These are phyloP conservation scores for Cyathus striatus DNA, from an alignment of 768 basidiomycete species.

Conservation along the genomic window DNA sequence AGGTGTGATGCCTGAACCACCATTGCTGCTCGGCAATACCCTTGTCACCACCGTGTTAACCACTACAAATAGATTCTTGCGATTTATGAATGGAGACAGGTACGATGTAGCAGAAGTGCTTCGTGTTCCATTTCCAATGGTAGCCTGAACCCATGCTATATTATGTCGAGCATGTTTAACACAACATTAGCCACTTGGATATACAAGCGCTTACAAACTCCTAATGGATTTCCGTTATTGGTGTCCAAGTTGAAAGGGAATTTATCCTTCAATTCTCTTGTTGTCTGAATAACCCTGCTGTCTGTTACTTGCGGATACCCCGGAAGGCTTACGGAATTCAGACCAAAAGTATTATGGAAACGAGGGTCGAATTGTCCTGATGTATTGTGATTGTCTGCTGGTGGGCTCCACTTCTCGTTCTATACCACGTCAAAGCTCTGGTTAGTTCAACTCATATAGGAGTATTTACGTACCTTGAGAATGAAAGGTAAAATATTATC, in stretches of 20 bases:
- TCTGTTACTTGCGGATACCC: constrained; percentile 1
- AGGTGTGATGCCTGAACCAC: too few relatives aligned
- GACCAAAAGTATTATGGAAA: not conserved
- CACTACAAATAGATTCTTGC: constrained; percentile 11
- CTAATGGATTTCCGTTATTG: constrained; percentile 3
- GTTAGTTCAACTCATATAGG: not conserved
- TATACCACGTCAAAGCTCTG: not conserved
- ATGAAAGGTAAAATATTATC: constrained; percentile 1
- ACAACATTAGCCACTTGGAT: not conserved
- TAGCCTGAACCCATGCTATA: constrained; percentile 7
- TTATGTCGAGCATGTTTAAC: not conserved
- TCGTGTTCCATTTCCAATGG: constrained; percentile 6
- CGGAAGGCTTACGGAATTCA: constrained; percentile 1
- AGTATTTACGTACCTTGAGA: constrained; percentile 1
- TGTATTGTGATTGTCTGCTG: constrained; percentile 2
- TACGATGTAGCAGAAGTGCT: constrained; percentile 12
- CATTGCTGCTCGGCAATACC: constrained; percentile 2
- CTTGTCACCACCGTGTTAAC: constrained; percentile 13
- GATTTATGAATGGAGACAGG: constrained; percentile 2
- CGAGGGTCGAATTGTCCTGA: not conserved
- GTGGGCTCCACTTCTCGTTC: not conserved
- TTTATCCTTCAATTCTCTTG: constrained; percentile 1
- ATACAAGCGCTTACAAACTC: constrained; percentile 5
- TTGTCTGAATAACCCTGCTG: constrained; percentile 1
- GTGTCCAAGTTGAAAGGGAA: constrained; percentile 3